Evolutionary conservation across 495 filamentous ascomycete genomes (phyloP), one percentile per base, ranked within the genome.

Genomic region (Talaromyces ruber): DNA sequence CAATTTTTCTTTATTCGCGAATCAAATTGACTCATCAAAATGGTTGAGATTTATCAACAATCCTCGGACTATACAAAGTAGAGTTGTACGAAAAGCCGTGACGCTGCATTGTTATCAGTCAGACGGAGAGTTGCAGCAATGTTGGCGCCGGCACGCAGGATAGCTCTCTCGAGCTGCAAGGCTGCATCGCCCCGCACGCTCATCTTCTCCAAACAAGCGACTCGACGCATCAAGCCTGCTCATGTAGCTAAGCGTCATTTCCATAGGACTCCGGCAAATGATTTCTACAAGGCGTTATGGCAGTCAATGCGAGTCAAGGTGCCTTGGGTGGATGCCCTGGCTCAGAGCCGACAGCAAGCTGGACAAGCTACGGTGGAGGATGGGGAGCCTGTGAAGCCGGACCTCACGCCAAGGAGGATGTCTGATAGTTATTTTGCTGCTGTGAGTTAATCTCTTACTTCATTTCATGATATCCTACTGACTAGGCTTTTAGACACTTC

Each of bases 281-380:
- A 66, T 7, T 72, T 61, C 2, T 71, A 64, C 53, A 67, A 70
- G 26, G 71, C 73, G 14, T 73, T 72, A 12, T 78, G 75, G 74
- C 75, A 77, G 75, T 73, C 75, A 7, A 81, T 83, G 77, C 78
- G 86, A 34, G 83, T 87, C 9, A 82, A 83, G 62, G 87, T 81
- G 14, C 85, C 87, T 37, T 89, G 87, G 87, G 81, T 90, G n/a
- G 84, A 88, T 60, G 87, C 86, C 0, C 70, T 88, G 51, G 78
- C 76, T 1, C 75, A 79, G 61, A 76, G 80, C 55, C 78, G 83
- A 37, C 73, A 79, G 52, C 72, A 79, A 54, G n/a, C 70, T 63
- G 21, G 37, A 8, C 22, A 25, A 22, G 4, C 26, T 14, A 5
- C 53, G 21, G n/a, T 14, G 5, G 9, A 16, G 21, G 16, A 62